Percentiles rank a stretch among this genome's conserved stretches.
phyloP scores from a whole-genome alignment of 2,329 filamentous ascomycete genomes.

The Aspergillus calidoustus region DNA sequence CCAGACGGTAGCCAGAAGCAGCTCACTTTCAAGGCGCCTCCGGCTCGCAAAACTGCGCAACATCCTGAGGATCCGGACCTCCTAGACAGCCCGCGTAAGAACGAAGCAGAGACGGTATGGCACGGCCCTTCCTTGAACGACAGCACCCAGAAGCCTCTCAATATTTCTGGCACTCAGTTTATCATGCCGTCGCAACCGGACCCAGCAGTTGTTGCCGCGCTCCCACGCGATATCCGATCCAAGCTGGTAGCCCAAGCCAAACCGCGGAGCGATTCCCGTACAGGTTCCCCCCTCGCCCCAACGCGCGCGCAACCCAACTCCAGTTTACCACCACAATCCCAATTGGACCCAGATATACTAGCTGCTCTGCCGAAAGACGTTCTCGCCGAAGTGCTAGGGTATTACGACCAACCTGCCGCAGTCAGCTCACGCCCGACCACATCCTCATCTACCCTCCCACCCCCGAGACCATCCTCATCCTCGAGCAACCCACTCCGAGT shows the following conservation, averaged over 20 bases:
- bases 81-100: conserved; percentile 48
- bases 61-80: conserved; percentile 53
- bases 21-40: conserved; percentile 68
- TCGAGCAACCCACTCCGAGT: conserved; percentile 53
- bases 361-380: conserved; percentile 83
- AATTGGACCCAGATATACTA: conserved; percentile 84
- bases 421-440: not conserved
- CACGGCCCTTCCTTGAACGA: conserved; percentile 40
- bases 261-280: conserved; percentile 23
- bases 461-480: conserved; percentile 31
- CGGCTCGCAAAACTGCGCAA: conserved; percentile 32
- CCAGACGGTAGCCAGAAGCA: conserved; percentile 77
- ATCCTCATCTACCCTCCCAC: not conserved
- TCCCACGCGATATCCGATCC: conserved; percentile 81
- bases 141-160: conserved; percentile 66
- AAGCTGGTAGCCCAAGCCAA: conserved; percentile 68
- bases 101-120: conserved; percentile 35
- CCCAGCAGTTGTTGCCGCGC: conserved; percentile 76
- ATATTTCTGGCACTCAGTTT: conserved; percentile 87
- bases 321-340: conserved; percentile 66
- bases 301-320: conserved; percentile 30
- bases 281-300: conserved; percentile 41
- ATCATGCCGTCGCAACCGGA: conserved; percentile 83
- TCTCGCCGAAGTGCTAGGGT: conserved; percentile 77
- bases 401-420: conserved; percentile 57